Base-by-base conservation (phyloP, 2,329 filamentous ascomycete species). In the Hawksworthiomyces lignivorus region DNA sequence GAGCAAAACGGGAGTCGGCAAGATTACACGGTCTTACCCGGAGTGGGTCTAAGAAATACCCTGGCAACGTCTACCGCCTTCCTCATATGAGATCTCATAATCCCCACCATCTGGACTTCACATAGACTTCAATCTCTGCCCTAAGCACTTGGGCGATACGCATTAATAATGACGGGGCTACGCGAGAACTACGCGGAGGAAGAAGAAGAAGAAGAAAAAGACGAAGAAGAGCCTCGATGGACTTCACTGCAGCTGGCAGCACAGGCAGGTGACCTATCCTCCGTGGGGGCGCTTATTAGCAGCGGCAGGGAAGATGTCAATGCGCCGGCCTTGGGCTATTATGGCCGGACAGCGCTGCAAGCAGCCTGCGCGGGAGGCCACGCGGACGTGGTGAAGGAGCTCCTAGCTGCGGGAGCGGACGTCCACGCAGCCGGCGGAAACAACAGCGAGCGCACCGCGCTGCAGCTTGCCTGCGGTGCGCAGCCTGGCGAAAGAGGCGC, bases 391-490 rank as follows among this genome's bases (percentile, higher is more conserved):
- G 56, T 54, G 10, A 35, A 45, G 21, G 33, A 48, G 1, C 51
- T 67, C 5, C 46, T 66, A 2, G 49, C 45, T 4, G 53, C 53
- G 8, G 59, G 58, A 2, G 61, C 60, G 4, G 50, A 58, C 19
- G 53, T 61, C 17, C 52, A 65, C 39, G 57, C 58, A 45, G 55
- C 51, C 43, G 57, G 52, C 36, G 53, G 57, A 8, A 60, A 57
- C 27, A 59, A 53, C 53, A 59, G 49, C 61, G 62, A 41, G 48
- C 58, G 46, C 56, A 72, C 49, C 56, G 65, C 54, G 48, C 63
- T 59, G 54, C 68, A 51, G 55, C 52, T 50, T 12, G 41, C 41
- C 11, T 37, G 34, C n/a, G 41, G 34, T 7, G 34, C 17, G 5
- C n/a, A n/a, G n/a, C n/a, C n/a, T n/a, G n/a, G n/a, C n/a, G n/a